These are phyloP conservation scores for Diaporthe ampelina DNA, from an alignment of 2,329 filamentous ascomycete genomes.

Conservation along the genomic window DNA sequence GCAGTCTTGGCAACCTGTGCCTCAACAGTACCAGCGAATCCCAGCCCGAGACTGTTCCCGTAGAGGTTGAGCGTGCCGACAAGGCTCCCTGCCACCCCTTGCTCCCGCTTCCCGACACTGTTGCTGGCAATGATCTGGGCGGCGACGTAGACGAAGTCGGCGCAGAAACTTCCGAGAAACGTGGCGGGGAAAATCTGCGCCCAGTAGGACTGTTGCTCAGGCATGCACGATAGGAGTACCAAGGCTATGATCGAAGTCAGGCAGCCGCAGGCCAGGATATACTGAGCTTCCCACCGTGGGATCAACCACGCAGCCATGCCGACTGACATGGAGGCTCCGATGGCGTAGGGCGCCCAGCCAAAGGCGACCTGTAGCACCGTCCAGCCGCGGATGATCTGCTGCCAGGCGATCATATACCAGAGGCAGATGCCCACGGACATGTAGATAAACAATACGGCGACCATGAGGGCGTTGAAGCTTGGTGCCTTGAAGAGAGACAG, in stretches of 20 bases:
- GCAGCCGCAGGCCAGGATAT: neutral
- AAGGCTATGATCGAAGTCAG: neutral
- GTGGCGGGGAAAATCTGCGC: neutral
- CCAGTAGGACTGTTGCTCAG: neutral
- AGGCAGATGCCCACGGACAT: neutral
- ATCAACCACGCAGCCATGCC: neutral
- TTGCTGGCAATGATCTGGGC: neutral
- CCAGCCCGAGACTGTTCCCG: neutral
- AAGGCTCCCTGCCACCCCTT: neutral
- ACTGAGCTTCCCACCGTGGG: neutral
- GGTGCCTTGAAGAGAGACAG: neutral
- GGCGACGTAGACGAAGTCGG: neutral
- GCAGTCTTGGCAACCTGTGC: neutral
- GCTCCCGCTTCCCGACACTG: neutral
- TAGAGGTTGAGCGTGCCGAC: neutral
- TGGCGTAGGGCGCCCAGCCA: constrained; percentile 1
- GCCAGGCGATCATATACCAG: constrained; percentile 7
- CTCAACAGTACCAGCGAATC: neutral
- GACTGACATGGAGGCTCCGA: neutral
- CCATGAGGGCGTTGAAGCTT: neutral
- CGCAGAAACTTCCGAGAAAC: neutral
- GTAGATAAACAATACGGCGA: neutral
- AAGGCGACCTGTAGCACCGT: neutral
- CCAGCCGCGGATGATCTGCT: constrained; percentile 2
- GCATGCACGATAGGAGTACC: neutral